phyloP scores from a whole-genome alignment of 306 rosid species.

The Lathyrus aphaca region DNA sequence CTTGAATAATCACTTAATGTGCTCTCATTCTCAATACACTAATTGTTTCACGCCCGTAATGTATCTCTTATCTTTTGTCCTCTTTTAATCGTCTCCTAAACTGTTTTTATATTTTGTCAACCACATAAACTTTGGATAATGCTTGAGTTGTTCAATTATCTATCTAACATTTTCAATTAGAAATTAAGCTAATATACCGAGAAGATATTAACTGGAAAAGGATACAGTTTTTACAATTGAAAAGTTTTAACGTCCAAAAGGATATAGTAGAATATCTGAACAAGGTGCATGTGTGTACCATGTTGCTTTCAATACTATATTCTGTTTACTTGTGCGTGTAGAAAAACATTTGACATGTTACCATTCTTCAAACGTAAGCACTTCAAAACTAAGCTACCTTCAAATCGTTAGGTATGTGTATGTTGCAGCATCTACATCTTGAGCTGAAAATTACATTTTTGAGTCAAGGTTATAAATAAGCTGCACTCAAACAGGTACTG shows the following conservation, averaged over 20 bases:
- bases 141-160: background rate
- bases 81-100: background rate
- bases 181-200: background rate
- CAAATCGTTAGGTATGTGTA: slow-evolving; percentile 66
- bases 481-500: slow-evolving; percentile 4
- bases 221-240: background rate
- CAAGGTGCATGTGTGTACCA: slow-evolving; percentile 1
- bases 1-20: background rate
- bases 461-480: slow-evolving; percentile 20
- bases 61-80: background rate
- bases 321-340: slow-evolving; percentile 30
- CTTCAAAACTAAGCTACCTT: slow-evolving; percentile 61
- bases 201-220: background rate
- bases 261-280: background rate
- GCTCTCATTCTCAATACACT: background rate
- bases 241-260: background rate
- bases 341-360: slow-evolving; percentile 25
- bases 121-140: background rate
- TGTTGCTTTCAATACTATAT: slow-evolving; percentile 40
- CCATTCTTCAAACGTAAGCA: slow-evolving; percentile 60
- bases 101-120: background rate
- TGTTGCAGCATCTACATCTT: slow-evolving; percentile 62
- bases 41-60: background rate
- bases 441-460: slow-evolving; percentile 15
- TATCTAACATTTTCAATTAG: slow-evolving; percentile 1